Conservation (phyloP, 1,284 basidiomycete genomes). For the Phlebopus sp. region DNA sequence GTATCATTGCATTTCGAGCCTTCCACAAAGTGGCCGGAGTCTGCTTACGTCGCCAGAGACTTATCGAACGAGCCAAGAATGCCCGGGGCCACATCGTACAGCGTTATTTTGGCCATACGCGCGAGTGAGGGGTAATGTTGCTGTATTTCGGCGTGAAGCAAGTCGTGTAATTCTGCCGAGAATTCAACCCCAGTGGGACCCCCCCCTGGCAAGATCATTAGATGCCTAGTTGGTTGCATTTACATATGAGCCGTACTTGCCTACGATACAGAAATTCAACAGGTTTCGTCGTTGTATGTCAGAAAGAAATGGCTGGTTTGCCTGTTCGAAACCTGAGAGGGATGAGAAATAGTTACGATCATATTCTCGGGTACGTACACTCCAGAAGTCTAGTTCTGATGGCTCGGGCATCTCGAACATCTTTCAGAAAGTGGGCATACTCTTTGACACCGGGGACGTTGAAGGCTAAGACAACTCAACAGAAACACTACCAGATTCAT, state of each 20-base stretch:
- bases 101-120: slow-evolving; percentile 63
- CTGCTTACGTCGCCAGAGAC: slow-evolving; percentile 58
- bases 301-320: slow-evolving; percentile 66
- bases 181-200: slow-evolving; percentile 83
- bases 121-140: slow-evolving; percentile 63
- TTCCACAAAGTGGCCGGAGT: slow-evolving; percentile 6
- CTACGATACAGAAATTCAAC: slow-evolving; percentile 80
- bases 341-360: slow-evolving; percentile 2
- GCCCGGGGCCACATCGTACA: slow-evolving; percentile 79
- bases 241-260: slow-evolving; percentile 36
- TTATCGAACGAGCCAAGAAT: slow-evolving; percentile 82
- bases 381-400: slow-evolving; percentile 77
- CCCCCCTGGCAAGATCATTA: slow-evolving; percentile 42
- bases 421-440: slow-evolving; percentile 80
- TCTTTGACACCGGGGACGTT: slow-evolving; percentile 69
- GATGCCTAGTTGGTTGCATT: neutral
- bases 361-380: slow-evolving; percentile 42
- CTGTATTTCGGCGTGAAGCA: slow-evolving; percentile 75
- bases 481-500: neutral
- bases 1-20: slow-evolving; percentile 9
- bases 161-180: slow-evolving; percentile 83
- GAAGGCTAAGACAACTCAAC: slow-evolving; percentile 45
- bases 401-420: slow-evolving; percentile 76
- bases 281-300: slow-evolving; percentile 65
- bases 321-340: slow-evolving; percentile 69